Conservation (phyloP, 441 rosid species). For the Flueggea neowawraea region DNA sequence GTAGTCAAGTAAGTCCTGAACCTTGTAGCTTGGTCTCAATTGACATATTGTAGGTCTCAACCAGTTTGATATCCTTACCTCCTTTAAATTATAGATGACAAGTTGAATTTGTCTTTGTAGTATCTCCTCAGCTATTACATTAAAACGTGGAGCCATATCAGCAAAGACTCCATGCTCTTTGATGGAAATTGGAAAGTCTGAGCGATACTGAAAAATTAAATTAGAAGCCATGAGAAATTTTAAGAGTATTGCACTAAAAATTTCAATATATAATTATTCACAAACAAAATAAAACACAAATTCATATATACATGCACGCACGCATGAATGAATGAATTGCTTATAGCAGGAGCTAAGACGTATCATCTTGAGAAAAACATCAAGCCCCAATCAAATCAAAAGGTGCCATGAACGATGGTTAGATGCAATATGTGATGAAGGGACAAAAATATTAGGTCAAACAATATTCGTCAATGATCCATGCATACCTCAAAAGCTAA, state of each 20-base stretch:
- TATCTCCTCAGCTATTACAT: conserved; percentile 79
- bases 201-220: conserved; percentile 63
- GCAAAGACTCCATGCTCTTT: conserved; percentile 89
- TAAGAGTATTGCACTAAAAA: background rate
- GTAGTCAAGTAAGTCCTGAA: no score
- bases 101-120: conserved; percentile 77
- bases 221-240: background rate
- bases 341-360: no score
- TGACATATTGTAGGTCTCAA: no score
- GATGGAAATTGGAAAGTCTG: conserved; percentile 74
- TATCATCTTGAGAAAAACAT: no score
- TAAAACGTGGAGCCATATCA: conserved; percentile 89
- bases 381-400: no score
- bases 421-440: background rate
- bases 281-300: background rate
- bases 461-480: background rate
- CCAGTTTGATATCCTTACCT: conserved; percentile 39
- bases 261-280: background rate
- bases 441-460: background rate
- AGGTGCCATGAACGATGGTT: no score
- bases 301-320: background rate
- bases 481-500: conserved; percentile 87
- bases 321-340: background rate
- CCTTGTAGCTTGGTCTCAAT: no score
- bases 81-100: conserved; percentile 68